These are phyloP conservation scores for Pleurotus pulmonarius DNA, from an alignment of 768 basidiomycete genomes.

Conservation along the genomic window DNA sequence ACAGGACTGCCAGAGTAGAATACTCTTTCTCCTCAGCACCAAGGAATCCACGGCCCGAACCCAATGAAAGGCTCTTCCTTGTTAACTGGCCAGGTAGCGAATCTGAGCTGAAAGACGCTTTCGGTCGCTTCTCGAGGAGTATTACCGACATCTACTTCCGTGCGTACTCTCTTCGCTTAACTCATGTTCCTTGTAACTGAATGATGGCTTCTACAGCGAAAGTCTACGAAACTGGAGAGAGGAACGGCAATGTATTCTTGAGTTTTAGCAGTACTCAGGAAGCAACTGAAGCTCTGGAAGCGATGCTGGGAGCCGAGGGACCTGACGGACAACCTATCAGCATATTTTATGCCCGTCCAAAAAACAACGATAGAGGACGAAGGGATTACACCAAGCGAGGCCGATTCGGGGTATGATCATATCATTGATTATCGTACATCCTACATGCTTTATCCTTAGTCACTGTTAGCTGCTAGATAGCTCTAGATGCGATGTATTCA, in stretches of 20 bases:
- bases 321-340: background rate
- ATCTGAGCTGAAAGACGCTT: slow-evolving; percentile 19
- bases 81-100: slow-evolving; percentile 21
- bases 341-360: slow-evolving; percentile 2
- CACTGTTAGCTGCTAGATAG: slow-evolving; percentile 47
- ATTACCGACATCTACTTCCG: slow-evolving; percentile 14
- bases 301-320: slow-evolving; percentile 16
- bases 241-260: slow-evolving; percentile 43
- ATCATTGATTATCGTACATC: too few species aligned
- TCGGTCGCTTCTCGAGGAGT: slow-evolving; percentile 17
- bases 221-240: slow-evolving; percentile 24
- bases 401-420: too few species aligned
- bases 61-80: slow-evolving; percentile 28
- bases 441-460: background rate
- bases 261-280: slow-evolving; percentile 43
- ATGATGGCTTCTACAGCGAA: slow-evolving; percentile 23
- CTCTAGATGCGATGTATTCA: slow-evolving; percentile 34
- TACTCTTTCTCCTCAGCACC: slow-evolving; percentile 24
- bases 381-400: slow-evolving; percentile 5
- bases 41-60: slow-evolving; percentile 9
- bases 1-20: slow-evolving; percentile 40
- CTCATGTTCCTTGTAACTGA: background rate
- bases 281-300: slow-evolving; percentile 45
- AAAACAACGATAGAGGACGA: slow-evolving; percentile 4
- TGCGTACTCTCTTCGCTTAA: background rate